Evolutionary conservation across 306 rosid genomes (phyloP).

Genomic region (Mimosa pudica): DNA sequence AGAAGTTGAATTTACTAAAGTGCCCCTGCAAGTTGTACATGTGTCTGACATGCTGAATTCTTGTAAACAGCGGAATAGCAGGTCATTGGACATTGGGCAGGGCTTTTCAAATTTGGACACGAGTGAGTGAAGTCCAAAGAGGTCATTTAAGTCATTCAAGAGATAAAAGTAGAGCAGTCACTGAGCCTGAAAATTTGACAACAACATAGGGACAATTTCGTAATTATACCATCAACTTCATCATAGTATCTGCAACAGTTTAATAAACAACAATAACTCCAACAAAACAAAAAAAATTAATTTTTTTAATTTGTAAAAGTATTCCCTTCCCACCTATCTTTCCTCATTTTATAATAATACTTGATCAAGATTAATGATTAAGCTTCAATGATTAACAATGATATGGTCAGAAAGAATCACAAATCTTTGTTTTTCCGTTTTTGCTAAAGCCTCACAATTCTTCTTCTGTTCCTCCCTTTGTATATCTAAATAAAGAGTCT

Average conservation of each 20-base stretch:
- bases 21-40: background rate
- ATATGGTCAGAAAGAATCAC: constrained; percentile 6
- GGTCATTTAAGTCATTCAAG: constrained; percentile 12
- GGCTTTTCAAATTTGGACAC: background rate
- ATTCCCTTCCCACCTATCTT: constrained; percentile 35
- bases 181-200: constrained; percentile 34
- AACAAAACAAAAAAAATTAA: constrained; percentile 25
- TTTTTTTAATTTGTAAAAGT: constrained; percentile 44
- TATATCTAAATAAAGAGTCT: constrained; percentile 26
- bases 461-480: constrained; percentile 38
- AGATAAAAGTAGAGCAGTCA: background rate
- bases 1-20: background rate
- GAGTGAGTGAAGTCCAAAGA: background rate
- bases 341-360: constrained; percentile 29
- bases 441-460: constrained; percentile 44
- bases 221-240: constrained; percentile 26
- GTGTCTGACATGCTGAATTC: background rate
- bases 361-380: constrained; percentile 17
- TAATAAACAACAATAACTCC: background rate
- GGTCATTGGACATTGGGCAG: background rate
- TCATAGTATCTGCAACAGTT: constrained; percentile 51
- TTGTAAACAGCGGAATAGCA: background rate
- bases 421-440: constrained; percentile 23
- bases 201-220: constrained; percentile 36
- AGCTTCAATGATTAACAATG: constrained; percentile 26